These are phyloP conservation scores for Cardamine chenopodiifolia DNA, from an alignment of 345 rosid species.

Conservation along the genomic window DNA sequence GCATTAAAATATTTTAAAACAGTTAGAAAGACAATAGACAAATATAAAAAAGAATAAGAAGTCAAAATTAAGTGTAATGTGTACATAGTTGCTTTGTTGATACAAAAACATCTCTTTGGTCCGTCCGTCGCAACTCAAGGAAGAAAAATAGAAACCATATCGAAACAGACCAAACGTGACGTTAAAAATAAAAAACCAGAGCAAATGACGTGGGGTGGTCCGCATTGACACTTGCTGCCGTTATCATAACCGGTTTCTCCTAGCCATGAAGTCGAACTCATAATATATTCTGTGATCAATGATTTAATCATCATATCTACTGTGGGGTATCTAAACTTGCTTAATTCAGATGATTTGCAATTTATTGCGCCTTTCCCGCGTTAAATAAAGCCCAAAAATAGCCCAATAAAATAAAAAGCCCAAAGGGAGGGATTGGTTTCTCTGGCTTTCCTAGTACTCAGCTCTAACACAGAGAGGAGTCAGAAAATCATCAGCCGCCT, in stretches of 20 bases:
- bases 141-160: neutral
- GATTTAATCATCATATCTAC: neutral
- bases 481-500: slow-evolving; percentile 48
- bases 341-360: neutral
- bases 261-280: neutral
- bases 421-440: slow-evolving; percentile 17
- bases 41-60: too few species aligned
- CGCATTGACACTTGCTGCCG: neutral
- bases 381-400: slow-evolving; percentile 12
- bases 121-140: too few species aligned
- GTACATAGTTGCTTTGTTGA: neutral
- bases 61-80: neutral
- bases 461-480: slow-evolving; percentile 25
- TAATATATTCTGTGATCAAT: neutral
- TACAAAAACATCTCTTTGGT: too few species aligned
- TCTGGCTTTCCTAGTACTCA: slow-evolving; percentile 8
- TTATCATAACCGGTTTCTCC: neutral
- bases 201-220: neutral
- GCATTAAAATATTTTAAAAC: too few species aligned
- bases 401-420: slow-evolving; percentile 28
- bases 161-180: neutral
- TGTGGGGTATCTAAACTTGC: neutral
- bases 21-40: neutral
- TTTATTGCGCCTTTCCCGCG: neutral
- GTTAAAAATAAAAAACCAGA: neutral